Conservation (phyloP, 2,329 filamentous ascomycete genomes). For the Cryphonectria parasitica region DNA sequence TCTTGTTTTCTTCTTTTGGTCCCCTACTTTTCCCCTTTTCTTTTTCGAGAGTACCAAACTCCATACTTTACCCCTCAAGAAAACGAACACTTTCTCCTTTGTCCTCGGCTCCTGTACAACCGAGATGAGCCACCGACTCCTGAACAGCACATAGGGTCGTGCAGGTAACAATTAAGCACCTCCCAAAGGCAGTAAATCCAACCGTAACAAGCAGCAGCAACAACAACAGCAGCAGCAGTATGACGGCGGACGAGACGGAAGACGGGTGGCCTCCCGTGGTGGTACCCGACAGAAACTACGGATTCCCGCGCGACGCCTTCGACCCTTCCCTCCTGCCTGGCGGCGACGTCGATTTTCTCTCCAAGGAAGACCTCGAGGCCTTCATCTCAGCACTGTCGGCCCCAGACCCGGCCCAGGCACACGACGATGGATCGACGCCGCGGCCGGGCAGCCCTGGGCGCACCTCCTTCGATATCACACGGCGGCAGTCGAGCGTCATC, state of each 20-base stretch:
- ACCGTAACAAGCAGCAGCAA: background rate
- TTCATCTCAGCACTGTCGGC: slow-evolving; percentile 84
- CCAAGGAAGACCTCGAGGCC: slow-evolving; percentile 70
- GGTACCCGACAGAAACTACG: slow-evolving; percentile 49
- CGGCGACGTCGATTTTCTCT: slow-evolving; percentile 75
- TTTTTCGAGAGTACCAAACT: background rate
- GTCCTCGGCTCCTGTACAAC: slow-evolving; percentile 6
- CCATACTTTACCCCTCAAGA: background rate
- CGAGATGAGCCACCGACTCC: slow-evolving; percentile 15
- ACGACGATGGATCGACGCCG: slow-evolving; percentile 54
- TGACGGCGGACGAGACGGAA: slow-evolving; percentile 22
- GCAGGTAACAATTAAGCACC: slow-evolving; percentile 2
- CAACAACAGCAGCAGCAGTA: slow-evolving; percentile 6
- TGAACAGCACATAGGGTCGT: slow-evolving; percentile 14
- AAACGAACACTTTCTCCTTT: background rate
- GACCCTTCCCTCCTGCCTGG: slow-evolving; percentile 77
- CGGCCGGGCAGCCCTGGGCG: slow-evolving; percentile 45
- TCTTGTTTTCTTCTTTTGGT: background rate
- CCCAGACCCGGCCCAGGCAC: slow-evolving; percentile 72
- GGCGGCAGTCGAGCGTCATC: slow-evolving; percentile 43
- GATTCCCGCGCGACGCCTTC: slow-evolving; percentile 66
- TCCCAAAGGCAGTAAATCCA: background rate
- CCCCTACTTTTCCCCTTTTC: background rate
- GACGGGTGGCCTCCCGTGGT: slow-evolving; percentile 29
- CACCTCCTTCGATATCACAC: slow-evolving; percentile 47